Percentiles rank a stretch among this genome's conserved stretches.
Conservation (phyloP, 23 red algal genomes). For the Gracilaria gracilis region DNA sequence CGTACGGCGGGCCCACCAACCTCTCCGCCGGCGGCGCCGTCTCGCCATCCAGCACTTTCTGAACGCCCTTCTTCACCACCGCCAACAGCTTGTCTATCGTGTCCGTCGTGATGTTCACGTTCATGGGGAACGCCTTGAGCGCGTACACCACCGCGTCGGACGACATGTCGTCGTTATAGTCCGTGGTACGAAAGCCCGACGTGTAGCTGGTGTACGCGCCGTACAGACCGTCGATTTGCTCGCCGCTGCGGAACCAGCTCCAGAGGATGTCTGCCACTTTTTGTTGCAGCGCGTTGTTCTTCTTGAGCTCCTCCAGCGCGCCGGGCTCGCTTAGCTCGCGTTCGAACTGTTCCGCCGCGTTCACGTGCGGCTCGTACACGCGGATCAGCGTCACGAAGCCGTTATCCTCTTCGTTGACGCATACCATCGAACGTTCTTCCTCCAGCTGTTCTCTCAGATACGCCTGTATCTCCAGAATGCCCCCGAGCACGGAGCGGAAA, state of each 20-base stretch:
- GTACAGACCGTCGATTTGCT: slow-evolving; percentile 38
- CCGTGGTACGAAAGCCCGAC: slow-evolving; percentile 54
- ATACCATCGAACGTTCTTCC: slow-evolving; percentile 25
- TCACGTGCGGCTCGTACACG: slow-evolving; percentile 13
- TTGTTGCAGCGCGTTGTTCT: slow-evolving; percentile 27
- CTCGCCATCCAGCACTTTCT: slow-evolving; percentile 17
- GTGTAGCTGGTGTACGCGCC: slow-evolving; percentile 38
- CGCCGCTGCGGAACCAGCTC: slow-evolving; percentile 25
- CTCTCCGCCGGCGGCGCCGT: not conserved
- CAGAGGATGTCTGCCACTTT: slow-evolving; percentile 37
- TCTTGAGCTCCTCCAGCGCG: not conserved
- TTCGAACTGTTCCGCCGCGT: slow-evolving; percentile 17
- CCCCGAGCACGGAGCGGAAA: slow-evolving; percentile 19
- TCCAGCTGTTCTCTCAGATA: slow-evolving; percentile 10
- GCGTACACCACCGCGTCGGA: slow-evolving; percentile 41
- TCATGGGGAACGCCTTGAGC: slow-evolving; percentile 57
- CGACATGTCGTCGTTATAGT: slow-evolving; percentile 49
- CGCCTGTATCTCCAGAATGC: slow-evolving; percentile 25
- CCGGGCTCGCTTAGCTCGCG: not conserved
- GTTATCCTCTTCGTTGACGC: slow-evolving; percentile 32
- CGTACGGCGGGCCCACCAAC: slow-evolving; percentile 12
- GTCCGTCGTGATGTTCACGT: slow-evolving; percentile 38
- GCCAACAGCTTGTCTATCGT: slow-evolving; percentile 22
- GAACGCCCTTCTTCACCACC: slow-evolving; percentile 9
- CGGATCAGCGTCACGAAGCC: slow-evolving; percentile 62